A percentile compares a stretch with the other conserved stretches of the same genome.
Conservation (phyloP, 73 alveolate genomes). For the Tetrahymena elliotti region DNA sequence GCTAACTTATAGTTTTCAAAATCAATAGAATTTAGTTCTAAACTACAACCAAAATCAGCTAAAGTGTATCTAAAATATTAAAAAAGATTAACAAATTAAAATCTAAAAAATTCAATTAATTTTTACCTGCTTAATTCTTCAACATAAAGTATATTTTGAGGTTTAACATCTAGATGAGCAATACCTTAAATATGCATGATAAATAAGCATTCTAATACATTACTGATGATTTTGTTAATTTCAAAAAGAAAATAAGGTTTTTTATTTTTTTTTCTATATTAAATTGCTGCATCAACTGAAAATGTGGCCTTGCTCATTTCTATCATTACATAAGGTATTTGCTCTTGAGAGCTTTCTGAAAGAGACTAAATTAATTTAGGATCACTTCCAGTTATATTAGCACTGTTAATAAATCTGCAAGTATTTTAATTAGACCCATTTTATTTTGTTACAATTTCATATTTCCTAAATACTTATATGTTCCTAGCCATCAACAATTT, state of each 20-base stretch:
- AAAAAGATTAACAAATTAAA: neutral
- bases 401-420: neutral
- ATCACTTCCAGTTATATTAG: neutral
- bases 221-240: neutral
- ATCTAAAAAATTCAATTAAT: neutral
- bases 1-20: neutral
- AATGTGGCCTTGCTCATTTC: neutral
- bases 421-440: neutral
- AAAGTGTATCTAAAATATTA: neutral
- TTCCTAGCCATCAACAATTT: neutral
- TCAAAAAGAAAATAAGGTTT: neutral
- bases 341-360: neutral
- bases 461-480: neutral
- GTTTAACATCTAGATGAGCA: neutral
- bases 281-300: neutral
- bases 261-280: neutral
- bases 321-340: neutral
- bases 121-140: neutral
- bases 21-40: neutral
- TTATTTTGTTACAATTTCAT: neutral
- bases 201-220: neutral
- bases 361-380: neutral
- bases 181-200: neutral
- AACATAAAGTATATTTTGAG: neutral
- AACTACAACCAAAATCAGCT: neutral